These are phyloP conservation scores for Vanrija sp. DNA, from an alignment of 1,284 basidiomycete species.

Conservation along the genomic window DNA sequence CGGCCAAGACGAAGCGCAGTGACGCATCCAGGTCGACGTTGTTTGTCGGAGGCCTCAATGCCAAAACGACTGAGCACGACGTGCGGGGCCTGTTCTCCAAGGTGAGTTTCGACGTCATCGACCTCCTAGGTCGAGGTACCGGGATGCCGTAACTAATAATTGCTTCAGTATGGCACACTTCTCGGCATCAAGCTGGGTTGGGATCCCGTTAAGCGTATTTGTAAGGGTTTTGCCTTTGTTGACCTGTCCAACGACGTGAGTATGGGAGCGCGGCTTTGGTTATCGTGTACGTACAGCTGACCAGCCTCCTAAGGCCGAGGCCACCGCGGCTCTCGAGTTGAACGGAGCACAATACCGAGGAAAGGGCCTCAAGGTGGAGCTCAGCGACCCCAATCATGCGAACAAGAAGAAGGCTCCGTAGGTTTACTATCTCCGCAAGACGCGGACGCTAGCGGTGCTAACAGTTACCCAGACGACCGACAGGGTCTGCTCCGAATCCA, in stretches of 20 bases:
- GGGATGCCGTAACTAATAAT: no score
- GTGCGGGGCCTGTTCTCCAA: slow-evolving; percentile 75
- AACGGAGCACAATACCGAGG: slow-evolving; percentile 70
- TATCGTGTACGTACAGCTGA: slow-evolving; percentile 1
- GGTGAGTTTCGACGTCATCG: slow-evolving; percentile 53
- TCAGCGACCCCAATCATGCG: slow-evolving; percentile 35
- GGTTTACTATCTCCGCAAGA: background rate
- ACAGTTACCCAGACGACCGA: no score
- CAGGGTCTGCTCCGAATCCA: background rate
- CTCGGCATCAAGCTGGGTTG: slow-evolving; percentile 73
- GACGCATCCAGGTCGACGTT: slow-evolving; percentile 85
- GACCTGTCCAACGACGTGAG: slow-evolving; percentile 79
- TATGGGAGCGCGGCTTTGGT: slow-evolving; percentile 5
- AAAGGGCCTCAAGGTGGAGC: slow-evolving; percentile 32
- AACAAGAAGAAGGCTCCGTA: slow-evolving; percentile 20
- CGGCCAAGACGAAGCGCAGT: slow-evolving; percentile 76
- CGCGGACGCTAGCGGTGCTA: background rate
- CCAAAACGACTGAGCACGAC: slow-evolving; percentile 63
- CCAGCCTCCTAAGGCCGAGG: slow-evolving; percentile 57
- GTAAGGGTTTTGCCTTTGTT: slow-evolving; percentile 87
- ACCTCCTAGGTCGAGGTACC: no score
- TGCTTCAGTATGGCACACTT: slow-evolving; percentile 66
- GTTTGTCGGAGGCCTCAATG: slow-evolving; percentile 72
- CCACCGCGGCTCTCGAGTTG: slow-evolving; percentile 65
- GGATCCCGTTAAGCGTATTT: slow-evolving; percentile 62